Conservation (phyloP, 768 basidiomycete species). For the Boletellus sp. region DNA sequence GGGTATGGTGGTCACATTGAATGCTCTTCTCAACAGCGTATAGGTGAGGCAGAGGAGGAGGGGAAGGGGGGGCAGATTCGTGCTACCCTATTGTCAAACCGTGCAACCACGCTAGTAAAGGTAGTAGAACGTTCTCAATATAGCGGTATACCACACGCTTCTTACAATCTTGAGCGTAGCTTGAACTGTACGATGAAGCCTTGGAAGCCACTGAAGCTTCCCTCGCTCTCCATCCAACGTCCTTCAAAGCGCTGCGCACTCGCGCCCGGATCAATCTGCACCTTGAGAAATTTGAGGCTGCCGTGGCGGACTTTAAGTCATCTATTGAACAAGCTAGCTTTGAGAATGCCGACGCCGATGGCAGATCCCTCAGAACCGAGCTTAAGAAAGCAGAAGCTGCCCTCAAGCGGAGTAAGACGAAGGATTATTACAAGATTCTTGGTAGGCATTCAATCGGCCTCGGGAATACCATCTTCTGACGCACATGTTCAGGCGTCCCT, state of each 20-base stretch:
- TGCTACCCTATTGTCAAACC: conserved; percentile 76
- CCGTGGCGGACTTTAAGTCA: conserved; percentile 73
- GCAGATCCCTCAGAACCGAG: conserved; percentile 58
- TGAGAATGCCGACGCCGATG: conserved; percentile 63
- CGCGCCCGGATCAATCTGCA: conserved; percentile 76
- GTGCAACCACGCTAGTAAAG: conserved; percentile 79
- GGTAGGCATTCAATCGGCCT: conserved; percentile 21
- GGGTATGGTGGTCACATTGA: background rate
- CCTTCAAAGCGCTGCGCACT: conserved; percentile 85
- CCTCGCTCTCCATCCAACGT: conserved; percentile 54
- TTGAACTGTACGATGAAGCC: conserved; percentile 63
- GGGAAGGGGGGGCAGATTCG: conserved; percentile 78
- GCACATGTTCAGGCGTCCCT: conserved; percentile 29
- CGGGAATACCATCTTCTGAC: background rate
- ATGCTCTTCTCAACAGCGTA: conserved; percentile 40
- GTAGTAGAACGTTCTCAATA: conserved; percentile 32
- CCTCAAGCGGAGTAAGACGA: conserved; percentile 84
- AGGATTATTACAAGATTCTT: conserved; percentile 86
- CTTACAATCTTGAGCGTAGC: conserved; percentile 36
- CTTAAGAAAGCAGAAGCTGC: conserved; percentile 78
- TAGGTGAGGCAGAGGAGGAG: conserved; percentile 67
- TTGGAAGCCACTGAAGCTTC: conserved; percentile 69
- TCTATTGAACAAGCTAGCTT: conserved; percentile 69
- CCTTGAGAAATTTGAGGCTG: conserved; percentile 68
- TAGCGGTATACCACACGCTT: background rate